A percentile compares a stretch with the other conserved stretches of the same genome.
These are phyloP conservation scores for Diplodia corticola DNA, from an alignment of 2,329 filamentous ascomycete species.

Conservation along the genomic window DNA sequence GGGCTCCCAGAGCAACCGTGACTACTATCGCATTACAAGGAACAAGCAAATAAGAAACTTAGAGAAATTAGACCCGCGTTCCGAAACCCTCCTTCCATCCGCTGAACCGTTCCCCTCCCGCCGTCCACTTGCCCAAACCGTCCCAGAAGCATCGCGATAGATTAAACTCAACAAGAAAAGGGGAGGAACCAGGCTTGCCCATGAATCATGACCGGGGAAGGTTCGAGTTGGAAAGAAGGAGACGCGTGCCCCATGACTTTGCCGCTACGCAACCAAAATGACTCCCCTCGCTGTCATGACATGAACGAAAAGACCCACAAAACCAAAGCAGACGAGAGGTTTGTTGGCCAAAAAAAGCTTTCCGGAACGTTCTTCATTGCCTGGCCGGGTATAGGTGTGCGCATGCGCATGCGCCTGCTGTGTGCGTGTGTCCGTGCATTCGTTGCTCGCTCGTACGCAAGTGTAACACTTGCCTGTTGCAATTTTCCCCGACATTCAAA, in stretches of 20 bases:
- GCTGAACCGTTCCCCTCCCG: not conserved
- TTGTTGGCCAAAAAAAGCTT: slow-evolving; percentile 2
- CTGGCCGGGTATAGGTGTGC: slow-evolving; percentile 10
- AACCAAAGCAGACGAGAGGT: slow-evolving; percentile 17
- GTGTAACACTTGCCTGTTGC: slow-evolving; percentile 3
- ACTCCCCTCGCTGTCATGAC: slow-evolving; percentile 14
- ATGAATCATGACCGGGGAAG: not conserved
- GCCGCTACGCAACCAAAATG: slow-evolving; percentile 1
- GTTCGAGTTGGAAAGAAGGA: not conserved
- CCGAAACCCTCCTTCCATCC: slow-evolving; percentile 4
- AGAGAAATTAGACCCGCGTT: not conserved
- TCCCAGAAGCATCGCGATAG: not conserved
- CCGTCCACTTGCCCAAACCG: not conserved
- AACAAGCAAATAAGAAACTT: not conserved
- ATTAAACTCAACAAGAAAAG: not conserved
- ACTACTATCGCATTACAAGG: slow-evolving; percentile 3
- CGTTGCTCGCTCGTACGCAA: slow-evolving; percentile 6
- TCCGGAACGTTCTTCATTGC: slow-evolving; percentile 10
- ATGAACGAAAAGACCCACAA: not conserved
- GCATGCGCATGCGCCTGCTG: slow-evolving; percentile 18
- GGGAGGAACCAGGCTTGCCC: not conserved
- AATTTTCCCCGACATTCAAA: not conserved
- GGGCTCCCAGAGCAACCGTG: not conserved
- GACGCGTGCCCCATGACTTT: not conserved
- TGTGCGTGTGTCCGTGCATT: slow-evolving; percentile 6